Evolutionary conservation across 345 rosid genomes (phyloP).

Genomic region (Eucalyptus polyanthemos): DNA sequence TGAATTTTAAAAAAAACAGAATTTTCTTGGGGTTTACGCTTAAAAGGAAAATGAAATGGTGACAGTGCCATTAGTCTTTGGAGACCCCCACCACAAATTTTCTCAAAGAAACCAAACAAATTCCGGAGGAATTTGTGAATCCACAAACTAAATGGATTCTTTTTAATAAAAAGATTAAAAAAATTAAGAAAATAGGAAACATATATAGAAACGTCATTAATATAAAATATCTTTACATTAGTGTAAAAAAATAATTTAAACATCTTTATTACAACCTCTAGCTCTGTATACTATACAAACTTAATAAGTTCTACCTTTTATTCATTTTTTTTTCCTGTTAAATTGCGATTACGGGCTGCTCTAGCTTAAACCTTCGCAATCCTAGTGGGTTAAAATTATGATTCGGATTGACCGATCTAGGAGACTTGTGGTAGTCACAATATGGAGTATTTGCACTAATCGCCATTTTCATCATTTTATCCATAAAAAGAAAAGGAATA

Average conservation of each 20-base stretch:
- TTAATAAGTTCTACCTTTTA: not conserved
- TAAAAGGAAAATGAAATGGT: too few relatives aligned
- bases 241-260: not conserved
- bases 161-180: too few relatives aligned
- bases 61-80: too few relatives aligned
- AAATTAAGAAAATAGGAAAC: too few relatives aligned
- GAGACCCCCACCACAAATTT: too few relatives aligned
- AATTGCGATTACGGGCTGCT: not conserved
- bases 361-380: not conserved
- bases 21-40: too few relatives aligned
- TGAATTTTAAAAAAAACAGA: too few relatives aligned
- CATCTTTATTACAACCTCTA: not conserved
- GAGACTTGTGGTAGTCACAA: not conserved
- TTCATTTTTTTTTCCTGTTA: not conserved
- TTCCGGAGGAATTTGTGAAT: too few relatives aligned
- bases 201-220: not conserved
- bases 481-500: not conserved
- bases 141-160: too few relatives aligned
- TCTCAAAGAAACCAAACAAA: too few relatives aligned
- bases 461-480: not conserved
- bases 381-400: not conserved
- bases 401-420: not conserved
- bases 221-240: not conserved
- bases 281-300: not conserved
- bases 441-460: not conserved